Percentiles rank a stretch among this genome's conserved stretches.
These are phyloP conservation scores for Penicillium subrubescens DNA, from an alignment of 495 filamentous ascomycete species.

Conservation along the genomic window DNA sequence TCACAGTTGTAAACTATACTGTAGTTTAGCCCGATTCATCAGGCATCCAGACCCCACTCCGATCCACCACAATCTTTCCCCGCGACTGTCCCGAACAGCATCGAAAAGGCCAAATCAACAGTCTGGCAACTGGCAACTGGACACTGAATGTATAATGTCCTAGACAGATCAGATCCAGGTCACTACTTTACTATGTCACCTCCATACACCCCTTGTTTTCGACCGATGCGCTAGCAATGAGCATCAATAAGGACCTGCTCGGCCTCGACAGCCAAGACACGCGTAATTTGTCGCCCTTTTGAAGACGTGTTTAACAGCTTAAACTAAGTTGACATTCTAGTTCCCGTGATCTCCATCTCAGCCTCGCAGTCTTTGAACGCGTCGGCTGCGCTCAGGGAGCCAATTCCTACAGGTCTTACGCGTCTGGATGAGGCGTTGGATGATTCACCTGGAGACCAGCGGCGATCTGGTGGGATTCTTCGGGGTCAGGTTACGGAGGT, in stretches of 20 bases:
- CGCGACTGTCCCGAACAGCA: neutral
- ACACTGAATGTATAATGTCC: neutral
- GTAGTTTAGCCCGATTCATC: too few relatives aligned
- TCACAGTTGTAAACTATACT: too few relatives aligned
- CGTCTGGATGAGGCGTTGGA: conserved; percentile 60
- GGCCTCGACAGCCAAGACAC: conserved; percentile 33
- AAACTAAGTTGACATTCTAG: conserved; percentile 19
- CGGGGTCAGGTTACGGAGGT: conserved; percentile 85
- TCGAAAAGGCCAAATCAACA: neutral
- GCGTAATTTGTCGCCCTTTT: conserved; percentile 23
- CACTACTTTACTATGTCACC: neutral
- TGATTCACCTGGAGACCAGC: conserved; percentile 11
- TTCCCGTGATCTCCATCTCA: conserved; percentile 79
- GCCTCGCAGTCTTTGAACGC: conserved; percentile 81
- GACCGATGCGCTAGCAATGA: conserved; percentile 19
- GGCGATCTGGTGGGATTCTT: conserved; percentile 49
- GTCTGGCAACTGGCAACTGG: neutral
- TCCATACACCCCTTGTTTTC: neutral
- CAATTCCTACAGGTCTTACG: conserved; percentile 67
- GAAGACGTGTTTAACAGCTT: neutral
- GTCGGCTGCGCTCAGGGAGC: conserved; percentile 49
- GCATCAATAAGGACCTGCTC: conserved; percentile 34
- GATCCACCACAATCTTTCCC: neutral
- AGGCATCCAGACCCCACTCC: neutral
- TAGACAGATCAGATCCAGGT: too few relatives aligned